Evolutionary conservation across 768 basidiomycete genomes (phyloP), one percentile per base, ranked within the genome.

Genomic region (Leucogyrophana mollusca): DNA sequence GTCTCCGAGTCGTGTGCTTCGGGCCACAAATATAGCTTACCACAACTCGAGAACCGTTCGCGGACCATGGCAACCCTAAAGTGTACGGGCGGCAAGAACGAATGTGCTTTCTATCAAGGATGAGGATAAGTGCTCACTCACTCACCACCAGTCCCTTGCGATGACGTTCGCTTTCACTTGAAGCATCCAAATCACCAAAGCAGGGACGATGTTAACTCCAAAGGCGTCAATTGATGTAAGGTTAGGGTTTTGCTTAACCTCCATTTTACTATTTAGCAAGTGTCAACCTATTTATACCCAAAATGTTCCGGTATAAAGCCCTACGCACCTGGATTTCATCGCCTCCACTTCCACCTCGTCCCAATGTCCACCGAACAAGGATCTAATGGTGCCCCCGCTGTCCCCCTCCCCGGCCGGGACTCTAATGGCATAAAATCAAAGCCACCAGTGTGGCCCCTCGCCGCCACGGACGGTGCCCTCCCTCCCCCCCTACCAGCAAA

Each of bases 381-480:
- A 30, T 34, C 50, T 5, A 46, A 50, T 36, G 35, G 34, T 32
- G 43, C 58, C 13, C 5, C 45, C 13, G 35, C 53, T 4, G 54
- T 65, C 9, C 46, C 55, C n/a, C 59, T 67, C 9, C 56, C 60
- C 4, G 41, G 37, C 5, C 47, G 45, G 6, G 50, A 57, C 11
- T 13, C 52, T n/a, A 36, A 20, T 10, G 21, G 25, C 7, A 44
- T 24, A 45, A 65, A 54, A 17, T 44, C 50, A 23, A 76, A 70
- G 45, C 74, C 80, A 6, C 80, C 84, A 2, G 78, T 89, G 0
- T 90, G 88, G 88, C 64, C 83, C 7, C 72, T 89, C 17, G 70
- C 77, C 17, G 54, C 72, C 7, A 62, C 79, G 4, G 65, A 60
- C 9, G 51, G 68, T 3, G 65, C 69, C 1, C 56, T 67, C 11